Base-by-base conservation (phyloP, 2,329 filamentous ascomycete species). In the Trichoderma semiorbis region DNA sequence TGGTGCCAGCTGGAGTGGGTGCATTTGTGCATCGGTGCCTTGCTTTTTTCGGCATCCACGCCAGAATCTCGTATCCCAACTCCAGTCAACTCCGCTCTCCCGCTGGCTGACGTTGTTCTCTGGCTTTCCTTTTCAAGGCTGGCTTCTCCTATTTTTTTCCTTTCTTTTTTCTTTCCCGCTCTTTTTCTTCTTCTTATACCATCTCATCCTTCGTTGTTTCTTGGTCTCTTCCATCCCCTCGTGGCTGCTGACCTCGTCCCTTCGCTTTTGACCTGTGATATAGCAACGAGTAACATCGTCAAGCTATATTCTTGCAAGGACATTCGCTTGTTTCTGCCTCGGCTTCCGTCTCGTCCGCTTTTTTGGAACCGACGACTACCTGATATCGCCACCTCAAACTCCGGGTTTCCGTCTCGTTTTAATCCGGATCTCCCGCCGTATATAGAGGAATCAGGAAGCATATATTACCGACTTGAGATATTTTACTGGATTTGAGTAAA, bases 1-100 rank as follows among this genome's bases (percentile, higher is more conserved):
- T 36, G 47, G 47, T 53, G 47, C 11, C 47, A 53, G 21, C 64
- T 28, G 26, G 14, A 32, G 30, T 57, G 60, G 60, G 32, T 62
- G 28, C 11, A 21, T 32, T 36, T 66, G 64, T 67, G 55, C 36
- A 47, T 30, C 28, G 55, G 66, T 69, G 36, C 55, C 66, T 69
- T 62, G 67, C 67, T 62, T 69, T 53, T 62, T 69, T 61, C 55
- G 65, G 53, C 53, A 61, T 47, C 53, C 50, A 55, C 64, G 24
- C 36, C 36, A 21, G 57, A 60, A 53, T 16, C 67, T 69, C 67
- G 67, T 69, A 69, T 69, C 67, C 57, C 57, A 28, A 53, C 47
- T 36, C 34, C 34, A 36, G 34, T 36, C 66, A 28, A 43, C 39
- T 43, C 39, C 39, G 39, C 39, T 43, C 34, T 43, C 39, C 43